A percentile compares a stretch with the other conserved stretches of the same genome.
Conservation (phyloP, 202 grass and related monocot species). For the Schoenoplectus tabernaemontani region DNA sequence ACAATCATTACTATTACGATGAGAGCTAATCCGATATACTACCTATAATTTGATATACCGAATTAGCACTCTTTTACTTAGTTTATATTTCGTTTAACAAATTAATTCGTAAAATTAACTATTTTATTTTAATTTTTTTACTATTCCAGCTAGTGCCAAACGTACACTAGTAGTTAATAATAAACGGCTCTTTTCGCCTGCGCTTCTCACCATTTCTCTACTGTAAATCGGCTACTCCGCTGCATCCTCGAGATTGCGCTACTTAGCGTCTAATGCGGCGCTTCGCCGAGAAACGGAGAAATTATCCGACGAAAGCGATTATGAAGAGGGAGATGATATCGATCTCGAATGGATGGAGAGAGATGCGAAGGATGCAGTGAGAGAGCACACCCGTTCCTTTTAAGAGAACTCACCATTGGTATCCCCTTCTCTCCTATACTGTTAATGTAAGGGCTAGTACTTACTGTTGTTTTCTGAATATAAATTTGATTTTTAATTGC, state of each 20-base stretch:
- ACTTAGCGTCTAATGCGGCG: not conserved
- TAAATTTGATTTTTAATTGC: not conserved
- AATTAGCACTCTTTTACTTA: too few relatives aligned
- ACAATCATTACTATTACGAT: too few relatives aligned
- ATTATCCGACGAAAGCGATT: not conserved
- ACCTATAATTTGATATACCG: too few relatives aligned
- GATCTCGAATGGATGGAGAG: conserved; percentile 76
- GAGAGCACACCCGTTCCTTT: conserved; percentile 46
- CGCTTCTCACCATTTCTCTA: conserved; percentile 11
- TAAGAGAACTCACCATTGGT: conserved; percentile 50
- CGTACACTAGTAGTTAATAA: too few relatives aligned
- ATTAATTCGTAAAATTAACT: too few relatives aligned
- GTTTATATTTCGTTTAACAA: too few relatives aligned
- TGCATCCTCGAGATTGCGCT: not conserved
- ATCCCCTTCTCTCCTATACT: not conserved
- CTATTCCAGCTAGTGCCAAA: too few relatives aligned
- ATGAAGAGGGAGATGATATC: conserved; percentile 19
- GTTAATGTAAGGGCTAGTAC: not conserved
- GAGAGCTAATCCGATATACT: too few relatives aligned
- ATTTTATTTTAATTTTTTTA: too few relatives aligned
- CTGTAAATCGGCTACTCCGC: not conserved
- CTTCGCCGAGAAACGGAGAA: not conserved
- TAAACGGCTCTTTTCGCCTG: too few relatives aligned
- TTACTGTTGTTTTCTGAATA: not conserved
- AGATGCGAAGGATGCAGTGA: conserved; percentile 59